phyloP scores from a whole-genome alignment of 2,329 filamentous ascomycete species.

The Juglanconis sp. region DNA sequence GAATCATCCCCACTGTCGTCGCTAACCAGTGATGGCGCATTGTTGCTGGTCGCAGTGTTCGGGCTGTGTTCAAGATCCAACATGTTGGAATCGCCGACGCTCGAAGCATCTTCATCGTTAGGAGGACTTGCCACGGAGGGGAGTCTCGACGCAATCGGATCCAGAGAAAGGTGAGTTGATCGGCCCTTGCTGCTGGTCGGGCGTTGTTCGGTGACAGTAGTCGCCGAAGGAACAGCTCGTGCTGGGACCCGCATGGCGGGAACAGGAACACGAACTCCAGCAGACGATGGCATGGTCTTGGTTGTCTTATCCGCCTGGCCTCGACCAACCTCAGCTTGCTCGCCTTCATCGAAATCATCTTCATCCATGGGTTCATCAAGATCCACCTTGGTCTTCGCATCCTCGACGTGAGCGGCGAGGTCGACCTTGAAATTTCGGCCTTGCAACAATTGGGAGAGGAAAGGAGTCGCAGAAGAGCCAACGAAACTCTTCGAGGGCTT shows the following conservation, averaged over 20 bases:
- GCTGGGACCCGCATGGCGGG: conserved; percentile 57
- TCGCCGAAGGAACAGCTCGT: conserved; percentile 49
- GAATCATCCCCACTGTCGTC: conserved; percentile 78
- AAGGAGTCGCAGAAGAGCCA: conserved; percentile 58
- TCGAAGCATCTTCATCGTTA: conserved; percentile 26
- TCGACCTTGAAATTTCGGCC: conserved; percentile 60
- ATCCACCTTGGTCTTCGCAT: conserved; percentile 54
- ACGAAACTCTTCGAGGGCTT: conserved; percentile 40
- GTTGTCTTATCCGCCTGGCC: conserved; percentile 20
- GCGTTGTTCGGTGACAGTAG: conserved; percentile 42
- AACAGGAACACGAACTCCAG: conserved; percentile 34
- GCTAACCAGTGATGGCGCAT: conserved; percentile 75
- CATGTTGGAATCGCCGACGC: conserved; percentile 39
- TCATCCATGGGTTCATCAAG: conserved; percentile 47
- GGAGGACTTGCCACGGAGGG: not conserved
- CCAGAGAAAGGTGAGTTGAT: conserved; percentile 37
- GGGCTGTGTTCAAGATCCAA: conserved; percentile 65
- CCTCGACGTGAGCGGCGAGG: conserved; percentile 54
- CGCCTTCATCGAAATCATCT: conserved; percentile 52
- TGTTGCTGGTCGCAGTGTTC: conserved; percentile 68
- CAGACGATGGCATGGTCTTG: conserved; percentile 19
- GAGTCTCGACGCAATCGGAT: conserved; percentile 15
- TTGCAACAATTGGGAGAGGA: conserved; percentile 65
- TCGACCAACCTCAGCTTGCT: conserved; percentile 29
- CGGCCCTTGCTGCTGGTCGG: conserved; percentile 58